These are phyloP conservation scores for Alternaria conjuncta DNA, from an alignment of 2,329 filamentous ascomycete species.

Conservation along the genomic window DNA sequence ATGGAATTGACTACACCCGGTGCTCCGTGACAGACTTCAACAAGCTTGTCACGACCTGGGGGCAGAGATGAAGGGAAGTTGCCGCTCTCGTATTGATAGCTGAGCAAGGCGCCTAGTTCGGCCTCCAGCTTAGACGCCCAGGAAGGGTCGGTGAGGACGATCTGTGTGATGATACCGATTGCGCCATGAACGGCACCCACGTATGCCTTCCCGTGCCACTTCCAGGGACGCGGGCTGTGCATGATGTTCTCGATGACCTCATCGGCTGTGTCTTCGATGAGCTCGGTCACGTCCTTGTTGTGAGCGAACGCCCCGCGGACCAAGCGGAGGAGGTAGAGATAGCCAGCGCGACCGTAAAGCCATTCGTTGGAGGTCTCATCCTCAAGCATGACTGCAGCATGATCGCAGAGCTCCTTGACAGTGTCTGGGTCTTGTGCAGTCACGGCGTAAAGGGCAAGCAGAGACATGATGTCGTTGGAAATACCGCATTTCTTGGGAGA, in stretches of 20 bases:
- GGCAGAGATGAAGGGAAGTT: conserved; percentile 68
- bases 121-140: conserved; percentile 62
- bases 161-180: conserved; percentile 73
- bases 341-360: conserved; percentile 71
- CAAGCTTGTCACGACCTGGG: conserved; percentile 56
- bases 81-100: conserved; percentile 65
- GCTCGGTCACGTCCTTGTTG: conserved; percentile 57
- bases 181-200: conserved; percentile 72
- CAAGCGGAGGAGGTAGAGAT: conserved; percentile 70
- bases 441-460: conserved; percentile 58
- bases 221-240: conserved; percentile 63
- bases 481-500: conserved; percentile 56
- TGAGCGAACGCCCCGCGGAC: conserved; percentile 64
- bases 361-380: conserved; percentile 65
- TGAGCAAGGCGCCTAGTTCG: conserved; percentile 63
- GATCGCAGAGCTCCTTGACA: conserved; percentile 58
- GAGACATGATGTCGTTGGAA: conserved; percentile 58
- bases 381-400: conserved; percentile 55
- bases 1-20: conserved; percentile 68
- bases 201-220: conserved; percentile 68
- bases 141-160: conserved; percentile 64
- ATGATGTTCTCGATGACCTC: conserved; percentile 68
- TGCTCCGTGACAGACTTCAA: conserved; percentile 73
- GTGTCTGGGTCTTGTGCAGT: conserved; percentile 58
- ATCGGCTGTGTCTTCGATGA: conserved; percentile 60